Conservation (phyloP, 768 basidiomycete species). For the Kwoniella sp. region DNA sequence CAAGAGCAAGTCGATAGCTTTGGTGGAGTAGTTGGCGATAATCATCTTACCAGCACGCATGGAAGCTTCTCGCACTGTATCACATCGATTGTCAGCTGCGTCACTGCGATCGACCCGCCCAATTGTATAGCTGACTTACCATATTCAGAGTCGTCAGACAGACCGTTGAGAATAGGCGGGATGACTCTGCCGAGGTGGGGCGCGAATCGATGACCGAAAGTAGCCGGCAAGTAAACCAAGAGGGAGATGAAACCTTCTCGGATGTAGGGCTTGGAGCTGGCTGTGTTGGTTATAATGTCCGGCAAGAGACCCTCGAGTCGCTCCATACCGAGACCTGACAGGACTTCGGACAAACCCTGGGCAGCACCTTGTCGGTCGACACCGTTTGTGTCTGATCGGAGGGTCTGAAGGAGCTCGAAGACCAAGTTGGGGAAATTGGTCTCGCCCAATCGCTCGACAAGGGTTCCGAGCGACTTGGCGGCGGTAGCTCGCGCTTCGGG, state of each 20-base stretch:
- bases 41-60: constrained; percentile 99
- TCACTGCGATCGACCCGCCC: not conserved
- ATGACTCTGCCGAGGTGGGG: constrained; percentile 95
- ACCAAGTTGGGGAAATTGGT: constrained; percentile 93
- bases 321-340: constrained; percentile 97
- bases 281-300: constrained; percentile 87
- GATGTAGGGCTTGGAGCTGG: constrained; percentile 84
- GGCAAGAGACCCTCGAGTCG: constrained; percentile 87
- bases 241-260: constrained; percentile 98
- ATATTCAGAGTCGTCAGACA: constrained; percentile 91
- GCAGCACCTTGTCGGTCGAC: constrained; percentile 98
- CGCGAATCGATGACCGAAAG: constrained; percentile 93
- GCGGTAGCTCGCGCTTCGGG: constrained; percentile 97
- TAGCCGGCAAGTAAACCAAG: constrained; percentile 90
- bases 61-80: constrained; percentile 81
- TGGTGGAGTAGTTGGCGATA: constrained; percentile 86
- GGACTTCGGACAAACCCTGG: constrained; percentile 92
- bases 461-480: constrained; percentile 90
- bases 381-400: constrained; percentile 89
- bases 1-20: constrained; percentile 87
- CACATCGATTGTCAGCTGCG: not conserved
- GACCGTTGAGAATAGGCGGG: constrained; percentile 82
- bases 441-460: constrained; percentile 96
- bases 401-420: constrained; percentile 78
- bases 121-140: constrained; percentile 29